Percentiles rank a stretch among this genome's conserved stretches.
These are phyloP conservation scores for Stemphylium lycopersici DNA, from an alignment of 2,329 filamentous ascomycete species.

Conservation along the genomic window DNA sequence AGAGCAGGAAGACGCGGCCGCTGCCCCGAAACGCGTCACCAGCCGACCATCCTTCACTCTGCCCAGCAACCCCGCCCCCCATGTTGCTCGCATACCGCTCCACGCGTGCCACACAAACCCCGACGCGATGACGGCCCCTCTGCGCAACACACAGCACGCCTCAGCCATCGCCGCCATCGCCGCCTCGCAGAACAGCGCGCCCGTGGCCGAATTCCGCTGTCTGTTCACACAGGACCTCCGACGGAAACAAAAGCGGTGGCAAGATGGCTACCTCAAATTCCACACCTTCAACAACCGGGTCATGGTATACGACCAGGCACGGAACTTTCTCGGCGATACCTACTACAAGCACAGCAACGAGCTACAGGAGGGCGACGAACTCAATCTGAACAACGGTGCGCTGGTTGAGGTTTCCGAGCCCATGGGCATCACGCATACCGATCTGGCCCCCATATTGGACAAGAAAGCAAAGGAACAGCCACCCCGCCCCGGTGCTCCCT, in stretches of 20 bases:
- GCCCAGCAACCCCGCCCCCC: slow-evolving; percentile 7
- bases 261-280: slow-evolving; percentile 86
- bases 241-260: slow-evolving; percentile 90
- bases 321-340: slow-evolving; percentile 82
- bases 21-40: slow-evolving; percentile 15
- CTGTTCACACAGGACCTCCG: slow-evolving; percentile 85
- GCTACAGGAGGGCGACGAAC: slow-evolving; percentile 81
- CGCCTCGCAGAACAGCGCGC: slow-evolving; percentile 68
- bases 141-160: slow-evolving; percentile 29
- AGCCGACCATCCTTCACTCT: slow-evolving; percentile 2
- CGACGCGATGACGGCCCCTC: slow-evolving; percentile 35
- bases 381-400: slow-evolving; percentile 76
- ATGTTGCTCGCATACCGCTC: slow-evolving; percentile 3
- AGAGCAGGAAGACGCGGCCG: slow-evolving; percentile 3
- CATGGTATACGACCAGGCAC: slow-evolving; percentile 85
- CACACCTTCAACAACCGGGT: slow-evolving; percentile 90
- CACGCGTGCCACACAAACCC: slow-evolving; percentile 15
- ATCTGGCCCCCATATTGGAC: slow-evolving; percentile 76
- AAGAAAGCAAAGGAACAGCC: slow-evolving; percentile 62
- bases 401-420: slow-evolving; percentile 82
- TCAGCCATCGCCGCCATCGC: slow-evolving; percentile 44
- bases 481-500: slow-evolving; percentile 22
- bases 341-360: slow-evolving; percentile 75
- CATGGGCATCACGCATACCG: slow-evolving; percentile 75
- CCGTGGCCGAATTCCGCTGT: slow-evolving; percentile 81